Evolutionary conservation across 176 grass and related monocot species (phyloP).

Genomic region (Thalia dealbata): DNA sequence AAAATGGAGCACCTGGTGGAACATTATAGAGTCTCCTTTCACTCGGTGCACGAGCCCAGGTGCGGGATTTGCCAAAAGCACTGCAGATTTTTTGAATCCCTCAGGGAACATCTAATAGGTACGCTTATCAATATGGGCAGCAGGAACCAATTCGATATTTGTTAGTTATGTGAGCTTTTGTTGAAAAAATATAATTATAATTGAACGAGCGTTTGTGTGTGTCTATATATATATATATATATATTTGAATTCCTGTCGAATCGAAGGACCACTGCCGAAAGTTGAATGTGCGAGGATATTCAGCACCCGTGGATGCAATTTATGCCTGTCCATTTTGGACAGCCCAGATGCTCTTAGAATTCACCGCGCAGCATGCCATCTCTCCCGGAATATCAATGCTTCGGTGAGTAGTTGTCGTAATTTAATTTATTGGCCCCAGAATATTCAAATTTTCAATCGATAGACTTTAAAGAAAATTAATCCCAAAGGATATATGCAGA

Average conservation of each 20-base stretch:
- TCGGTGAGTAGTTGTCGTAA: no score
- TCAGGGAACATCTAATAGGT: constrained; percentile 93
- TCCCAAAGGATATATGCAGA: no score
- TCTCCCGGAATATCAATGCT: constrained; percentile 32
- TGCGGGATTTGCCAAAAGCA: constrained; percentile 77
- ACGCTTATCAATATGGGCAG: no score
- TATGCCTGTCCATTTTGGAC: constrained; percentile 76
- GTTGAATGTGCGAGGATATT: constrained; percentile 64
- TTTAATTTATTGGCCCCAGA: no score
- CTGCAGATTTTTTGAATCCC: constrained; percentile 82
- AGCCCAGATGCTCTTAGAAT: constrained; percentile 38
- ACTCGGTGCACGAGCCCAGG: constrained; percentile 71
- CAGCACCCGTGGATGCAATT: constrained; percentile 44
- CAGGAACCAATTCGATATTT: no score
- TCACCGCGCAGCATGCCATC: constrained; percentile 63
- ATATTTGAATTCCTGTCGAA: no score
- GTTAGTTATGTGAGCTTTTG: no score
- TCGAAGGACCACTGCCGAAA: constrained; percentile 74
- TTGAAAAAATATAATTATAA: no score
- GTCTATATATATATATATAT: not conserved
- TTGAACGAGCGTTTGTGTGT: no score
- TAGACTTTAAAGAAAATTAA: no score
- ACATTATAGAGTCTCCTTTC: constrained; percentile 78
- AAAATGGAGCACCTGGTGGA: constrained; percentile 86
- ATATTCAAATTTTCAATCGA: no score